Conservation (phyloP, 108 stramenopile genomes). For the Nitzschia putrida region DNA sequence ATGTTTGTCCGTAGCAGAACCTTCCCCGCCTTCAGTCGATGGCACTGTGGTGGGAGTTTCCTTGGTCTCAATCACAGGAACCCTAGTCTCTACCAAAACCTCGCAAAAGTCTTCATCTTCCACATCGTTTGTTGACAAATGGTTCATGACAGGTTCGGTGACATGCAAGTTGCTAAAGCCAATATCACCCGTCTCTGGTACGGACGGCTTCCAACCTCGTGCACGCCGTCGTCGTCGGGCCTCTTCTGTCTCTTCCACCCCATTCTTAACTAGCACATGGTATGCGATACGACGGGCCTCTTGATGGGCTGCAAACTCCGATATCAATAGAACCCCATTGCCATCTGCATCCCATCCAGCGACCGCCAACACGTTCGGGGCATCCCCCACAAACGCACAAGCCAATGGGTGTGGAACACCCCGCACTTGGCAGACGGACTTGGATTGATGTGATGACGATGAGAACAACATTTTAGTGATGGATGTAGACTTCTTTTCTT, state of each 20-base stretch:
- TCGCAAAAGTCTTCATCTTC: constrained; percentile 45
- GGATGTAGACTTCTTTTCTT: constrained; percentile 15
- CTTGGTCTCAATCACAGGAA: constrained; percentile 37
- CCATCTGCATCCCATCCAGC: constrained; percentile 84
- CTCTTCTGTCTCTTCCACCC: constrained; percentile 59
- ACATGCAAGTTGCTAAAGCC: constrained; percentile 34
- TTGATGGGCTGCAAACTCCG: constrained; percentile 63
- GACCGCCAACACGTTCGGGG: constrained; percentile 69
- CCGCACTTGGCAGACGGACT: constrained; percentile 75
- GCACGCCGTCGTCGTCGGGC: constrained; percentile 45
- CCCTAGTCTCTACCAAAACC: constrained; percentile 17
- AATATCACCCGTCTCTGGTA: constrained; percentile 25
- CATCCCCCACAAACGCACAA: constrained; percentile 82
- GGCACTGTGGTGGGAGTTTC: not conserved
- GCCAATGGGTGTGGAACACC: constrained; percentile 77
- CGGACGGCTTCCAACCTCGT: constrained; percentile 43
- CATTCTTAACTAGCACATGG: constrained; percentile 50
- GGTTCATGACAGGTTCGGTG: constrained; percentile 22
- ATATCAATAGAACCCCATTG: constrained; percentile 78
- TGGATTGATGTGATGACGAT: constrained; percentile 42
- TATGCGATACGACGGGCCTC: constrained; percentile 56
- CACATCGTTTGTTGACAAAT: constrained; percentile 30
- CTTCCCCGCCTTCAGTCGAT: not conserved
- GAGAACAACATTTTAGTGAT: constrained; percentile 26
- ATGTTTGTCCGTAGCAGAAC: not conserved